Evolutionary conservation across 768 basidiomycete species (phyloP).

Genomic region (Mycena leptocephala): DNA sequence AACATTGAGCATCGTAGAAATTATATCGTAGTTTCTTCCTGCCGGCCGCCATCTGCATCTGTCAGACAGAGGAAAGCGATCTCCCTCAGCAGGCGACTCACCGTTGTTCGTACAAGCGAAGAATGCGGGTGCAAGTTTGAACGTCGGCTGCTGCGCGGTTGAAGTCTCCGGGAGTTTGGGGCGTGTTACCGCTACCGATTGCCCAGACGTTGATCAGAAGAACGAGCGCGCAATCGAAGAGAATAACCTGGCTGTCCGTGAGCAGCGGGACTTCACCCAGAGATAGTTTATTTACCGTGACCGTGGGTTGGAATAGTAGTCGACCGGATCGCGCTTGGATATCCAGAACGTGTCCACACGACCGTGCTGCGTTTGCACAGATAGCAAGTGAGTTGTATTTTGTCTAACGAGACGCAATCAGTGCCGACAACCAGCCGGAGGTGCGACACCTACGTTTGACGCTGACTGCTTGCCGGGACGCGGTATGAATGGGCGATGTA

Average conservation of each 20-base stretch:
- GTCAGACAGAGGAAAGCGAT: too few species aligned
- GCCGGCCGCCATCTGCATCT: conserved; percentile 14
- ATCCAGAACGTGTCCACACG: conserved; percentile 63
- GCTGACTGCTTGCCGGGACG: not conserved
- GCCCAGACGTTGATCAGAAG: conserved; percentile 62
- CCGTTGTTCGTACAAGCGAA: conserved; percentile 15
- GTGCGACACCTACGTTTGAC: not conserved
- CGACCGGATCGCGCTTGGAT: conserved; percentile 51
- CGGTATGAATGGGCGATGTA: conserved; percentile 24
- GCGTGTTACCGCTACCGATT: conserved; percentile 44
- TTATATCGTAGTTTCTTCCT: conserved; percentile 18
- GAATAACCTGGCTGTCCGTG: conserved; percentile 32
- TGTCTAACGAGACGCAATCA: not conserved
- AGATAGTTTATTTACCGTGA: not conserved
- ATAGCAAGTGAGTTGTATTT: conserved; percentile 63
- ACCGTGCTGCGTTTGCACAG: conserved; percentile 63
- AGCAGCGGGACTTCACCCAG: not conserved
- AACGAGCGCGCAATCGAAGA: conserved; percentile 57
- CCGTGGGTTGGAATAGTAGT: not conserved
- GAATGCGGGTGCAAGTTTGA: conserved; percentile 53
- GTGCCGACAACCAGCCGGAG: not conserved
- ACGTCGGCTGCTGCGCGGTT: conserved; percentile 55
- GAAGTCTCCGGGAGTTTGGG: conserved; percentile 39
- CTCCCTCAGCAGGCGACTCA: not conserved
- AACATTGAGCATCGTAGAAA: conserved; percentile 20